Base-by-base conservation (phyloP, 1,284 basidiomycete species). In the Melanopsichium pennsylvanicum region DNA sequence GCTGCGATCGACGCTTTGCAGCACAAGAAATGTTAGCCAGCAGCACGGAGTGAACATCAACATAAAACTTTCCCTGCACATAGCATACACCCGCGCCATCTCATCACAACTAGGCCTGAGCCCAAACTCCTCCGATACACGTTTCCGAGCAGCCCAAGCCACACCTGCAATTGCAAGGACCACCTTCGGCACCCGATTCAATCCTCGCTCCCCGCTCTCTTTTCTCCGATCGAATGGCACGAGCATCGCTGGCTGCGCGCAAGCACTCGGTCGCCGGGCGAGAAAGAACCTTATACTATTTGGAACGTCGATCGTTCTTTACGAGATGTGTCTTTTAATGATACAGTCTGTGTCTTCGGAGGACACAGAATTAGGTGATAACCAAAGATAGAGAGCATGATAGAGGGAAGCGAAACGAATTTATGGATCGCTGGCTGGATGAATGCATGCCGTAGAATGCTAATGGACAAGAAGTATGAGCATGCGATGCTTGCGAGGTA, bases 81-180 rank as follows among this genome's bases (percentile, higher is more conserved):
- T 26, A 52, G 60, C 60, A 63, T 63, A 63, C 43, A 63, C 27
- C 38, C n/a, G n/a, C n/a, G n/a, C n/a, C n/a, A n/a, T n/a, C n/a
- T n/a, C n/a, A n/a, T n/a, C n/a, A n/a, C n/a, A n/a, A n/a, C n/a
- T n/a, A n/a, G n/a, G n/a, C n/a, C n/a, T n/a, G n/a, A n/a, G n/a
- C n/a, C n/a, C n/a, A n/a, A n/a, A n/a, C n/a, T n/a, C n/a, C n/a
- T n/a, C n/a, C n/a, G n/a, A n/a, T n/a, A n/a, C n/a, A n/a, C n/a
- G n/a, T n/a, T n/a, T 22, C 29, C n/a, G 12, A 33, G 19, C 1
- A 11, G 34, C 12, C n/a, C 19, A 29, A 18, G n/a, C 13, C 34
- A 25, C 27, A 34, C 26, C 38, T 15, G 39, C 15, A 25, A 18
- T 34, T 37, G 44, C 45, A 41, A 41, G n/a, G 12, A 16, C 18